Conservation (phyloP, 768 basidiomycete species). For the Boletus subparvulus region DNA sequence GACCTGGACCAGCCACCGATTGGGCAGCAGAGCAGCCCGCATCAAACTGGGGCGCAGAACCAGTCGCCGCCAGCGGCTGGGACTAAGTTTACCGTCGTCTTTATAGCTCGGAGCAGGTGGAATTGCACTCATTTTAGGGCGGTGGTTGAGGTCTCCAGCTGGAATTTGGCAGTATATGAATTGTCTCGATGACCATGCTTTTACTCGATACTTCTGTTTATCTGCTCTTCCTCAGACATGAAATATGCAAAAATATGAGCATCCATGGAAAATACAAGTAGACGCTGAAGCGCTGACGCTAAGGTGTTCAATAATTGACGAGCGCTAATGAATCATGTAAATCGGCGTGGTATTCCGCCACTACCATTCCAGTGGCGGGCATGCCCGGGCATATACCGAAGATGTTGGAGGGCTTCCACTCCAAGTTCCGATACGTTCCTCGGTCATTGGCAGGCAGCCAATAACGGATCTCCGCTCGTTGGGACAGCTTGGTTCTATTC, state of each 20-base stretch:
- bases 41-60: constrained; percentile 38
- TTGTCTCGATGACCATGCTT: constrained; percentile 21
- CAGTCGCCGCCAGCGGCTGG: constrained; percentile 28
- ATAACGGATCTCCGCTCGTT: not conserved
- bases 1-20: constrained; percentile 51
- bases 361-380: not conserved
- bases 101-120: constrained; percentile 2
- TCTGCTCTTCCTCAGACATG: constrained; percentile 15
- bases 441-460: not conserved
- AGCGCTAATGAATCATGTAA: too few species aligned
- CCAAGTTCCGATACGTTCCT: not conserved
- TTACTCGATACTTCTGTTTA: constrained; percentile 14
- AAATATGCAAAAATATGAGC: constrained; percentile 22
- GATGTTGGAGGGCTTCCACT: not conserved
- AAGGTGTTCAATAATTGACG: too few species aligned
- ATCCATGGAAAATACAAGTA: not conserved
- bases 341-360: too few species aligned
- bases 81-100: constrained; percentile 17
- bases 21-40: constrained; percentile 87
- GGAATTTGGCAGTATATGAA: constrained; percentile 15
- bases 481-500: not conserved
- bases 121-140: not conserved
- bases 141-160: not conserved
- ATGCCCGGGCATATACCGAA: too few species aligned
- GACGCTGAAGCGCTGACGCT: too few species aligned